phyloP scores from a whole-genome alignment of 305 asterid genomes.

The Fraxinus latifolia region DNA sequence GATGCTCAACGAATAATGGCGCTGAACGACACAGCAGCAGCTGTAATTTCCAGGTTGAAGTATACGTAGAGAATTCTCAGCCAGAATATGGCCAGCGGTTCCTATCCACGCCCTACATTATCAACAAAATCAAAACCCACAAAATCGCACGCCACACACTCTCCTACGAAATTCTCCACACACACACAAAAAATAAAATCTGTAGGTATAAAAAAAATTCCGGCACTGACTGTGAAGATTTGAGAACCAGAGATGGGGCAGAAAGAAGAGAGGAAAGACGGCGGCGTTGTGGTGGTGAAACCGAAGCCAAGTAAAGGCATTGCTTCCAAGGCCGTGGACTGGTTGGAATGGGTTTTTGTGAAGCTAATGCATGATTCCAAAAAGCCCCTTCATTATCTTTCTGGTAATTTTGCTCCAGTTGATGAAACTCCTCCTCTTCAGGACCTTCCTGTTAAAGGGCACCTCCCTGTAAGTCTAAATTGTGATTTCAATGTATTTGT shows the following conservation, averaged over 20 bases:
- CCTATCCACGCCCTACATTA: background rate
- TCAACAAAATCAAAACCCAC: background rate
- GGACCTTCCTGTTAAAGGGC: constrained; percentile 65
- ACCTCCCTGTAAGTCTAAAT: constrained; percentile 57
- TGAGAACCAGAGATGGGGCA: constrained; percentile 30
- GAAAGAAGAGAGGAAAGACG: constrained; percentile 24
- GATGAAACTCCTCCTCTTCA: constrained; percentile 70
- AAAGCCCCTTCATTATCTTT: constrained; percentile 55
- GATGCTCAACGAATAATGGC: background rate
- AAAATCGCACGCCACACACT: background rate
- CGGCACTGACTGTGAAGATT: background rate
- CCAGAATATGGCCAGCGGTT: background rate
- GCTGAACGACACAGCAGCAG: background rate
- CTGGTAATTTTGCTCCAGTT: constrained; percentile 71
- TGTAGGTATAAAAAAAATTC: background rate
- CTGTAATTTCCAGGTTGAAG: background rate
- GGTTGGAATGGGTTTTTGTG: constrained; percentile 61
- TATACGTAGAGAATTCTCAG: background rate
- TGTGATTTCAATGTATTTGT: background rate
- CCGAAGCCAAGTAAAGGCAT: constrained; percentile 64
- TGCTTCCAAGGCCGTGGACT: constrained; percentile 58
- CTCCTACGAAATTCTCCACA: background rate
- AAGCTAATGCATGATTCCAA: constrained; percentile 61
- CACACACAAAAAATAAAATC: background rate
- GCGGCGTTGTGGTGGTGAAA: constrained; percentile 51